phyloP scores from a whole-genome alignment of 441 rosid genomes.

The Raphanus hybrid region DNA sequence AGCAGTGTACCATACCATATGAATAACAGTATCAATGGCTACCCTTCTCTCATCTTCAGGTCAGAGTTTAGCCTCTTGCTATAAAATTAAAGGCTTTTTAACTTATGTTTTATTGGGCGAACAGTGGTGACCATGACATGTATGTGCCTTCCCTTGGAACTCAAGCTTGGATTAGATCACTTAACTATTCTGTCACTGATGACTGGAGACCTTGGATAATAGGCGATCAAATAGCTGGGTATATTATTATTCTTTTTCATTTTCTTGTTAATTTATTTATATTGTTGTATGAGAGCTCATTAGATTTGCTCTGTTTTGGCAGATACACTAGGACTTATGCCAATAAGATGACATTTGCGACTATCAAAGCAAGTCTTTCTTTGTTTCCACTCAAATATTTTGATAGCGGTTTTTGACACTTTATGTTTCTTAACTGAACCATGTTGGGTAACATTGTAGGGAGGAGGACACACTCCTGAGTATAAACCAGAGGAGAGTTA shows the following conservation, averaged over 20 bases:
- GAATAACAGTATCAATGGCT: slow-evolving; percentile 47
- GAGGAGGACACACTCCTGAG: slow-evolving; percentile 63
- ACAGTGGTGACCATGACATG: slow-evolving; percentile 81
- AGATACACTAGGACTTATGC: slow-evolving; percentile 71
- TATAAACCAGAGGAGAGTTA: slow-evolving; percentile 48
- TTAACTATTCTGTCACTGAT: slow-evolving; percentile 55
- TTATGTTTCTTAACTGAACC: background rate
- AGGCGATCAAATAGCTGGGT: slow-evolving; percentile 61
- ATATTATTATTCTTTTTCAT: background rate
- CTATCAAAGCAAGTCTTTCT: slow-evolving; percentile 55
- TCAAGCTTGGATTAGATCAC: slow-evolving; percentile 69
- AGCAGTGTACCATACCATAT: slow-evolving; percentile 33
- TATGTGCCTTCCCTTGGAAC: slow-evolving; percentile 56
- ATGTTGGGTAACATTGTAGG: slow-evolving; percentile 43
- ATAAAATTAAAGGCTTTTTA: slow-evolving; percentile 13
- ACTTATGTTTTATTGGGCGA: background rate
- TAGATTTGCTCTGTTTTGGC: slow-evolving; percentile 6
- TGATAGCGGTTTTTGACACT: background rate
- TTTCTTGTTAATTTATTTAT: background rate
- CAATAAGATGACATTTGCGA: slow-evolving; percentile 68
- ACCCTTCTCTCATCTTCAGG: slow-evolving; percentile 70
- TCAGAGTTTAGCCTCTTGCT: slow-evolving; percentile 28
- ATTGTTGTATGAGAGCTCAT: background rate
- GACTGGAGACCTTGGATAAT: slow-evolving; percentile 75
- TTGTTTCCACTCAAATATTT: background rate